These are phyloP conservation scores for Primulina eburnea DNA, from an alignment of 257 asterid species.

Conservation along the genomic window DNA sequence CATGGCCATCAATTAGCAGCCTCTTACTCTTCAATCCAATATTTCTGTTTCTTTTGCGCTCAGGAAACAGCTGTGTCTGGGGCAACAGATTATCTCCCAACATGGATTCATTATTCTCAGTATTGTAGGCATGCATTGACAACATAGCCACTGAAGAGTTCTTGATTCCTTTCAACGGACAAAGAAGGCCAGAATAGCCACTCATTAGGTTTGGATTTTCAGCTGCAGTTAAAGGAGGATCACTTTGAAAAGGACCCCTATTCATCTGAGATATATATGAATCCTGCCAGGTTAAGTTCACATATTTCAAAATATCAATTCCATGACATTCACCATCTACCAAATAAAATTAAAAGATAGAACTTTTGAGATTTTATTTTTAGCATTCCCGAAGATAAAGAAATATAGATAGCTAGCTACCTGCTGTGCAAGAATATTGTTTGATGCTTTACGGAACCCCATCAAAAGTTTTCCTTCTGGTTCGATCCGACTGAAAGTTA, in stretches of 20 bases:
- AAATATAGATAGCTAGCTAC: slow-evolving; percentile 28
- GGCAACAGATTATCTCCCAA: slow-evolving; percentile 43
- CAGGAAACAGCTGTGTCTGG: slow-evolving; percentile 47
- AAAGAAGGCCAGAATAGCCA: slow-evolving; percentile 67
- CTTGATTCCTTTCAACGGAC: slow-evolving; percentile 63
- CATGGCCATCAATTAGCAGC: slow-evolving; percentile 67
- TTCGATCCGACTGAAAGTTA: slow-evolving; percentile 96
- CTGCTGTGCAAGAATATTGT: slow-evolving; percentile 43
- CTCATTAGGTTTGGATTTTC: slow-evolving; percentile 56
- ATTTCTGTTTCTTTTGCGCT: slow-evolving; percentile 74
- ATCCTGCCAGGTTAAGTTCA: slow-evolving; percentile 46
- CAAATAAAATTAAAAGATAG: background rate
- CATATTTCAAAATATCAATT: slow-evolving; percentile 14
- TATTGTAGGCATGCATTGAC: slow-evolving; percentile 42
- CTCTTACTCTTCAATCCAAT: slow-evolving; percentile 87
- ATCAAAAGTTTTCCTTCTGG: slow-evolving; percentile 92
- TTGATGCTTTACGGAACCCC: slow-evolving; percentile 95
- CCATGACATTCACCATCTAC: background rate
- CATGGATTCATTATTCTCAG: slow-evolving; percentile 39
- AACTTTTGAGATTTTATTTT: background rate
- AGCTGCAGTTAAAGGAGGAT: slow-evolving; percentile 56
- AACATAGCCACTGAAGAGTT: slow-evolving; percentile 40
- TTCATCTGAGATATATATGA: slow-evolving; percentile 45
- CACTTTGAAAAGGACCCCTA: slow-evolving; percentile 50
- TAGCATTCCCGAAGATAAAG: background rate